Evolutionary conservation across 768 basidiomycete species (phyloP).

Genomic region (Serendipita sp.): DNA sequence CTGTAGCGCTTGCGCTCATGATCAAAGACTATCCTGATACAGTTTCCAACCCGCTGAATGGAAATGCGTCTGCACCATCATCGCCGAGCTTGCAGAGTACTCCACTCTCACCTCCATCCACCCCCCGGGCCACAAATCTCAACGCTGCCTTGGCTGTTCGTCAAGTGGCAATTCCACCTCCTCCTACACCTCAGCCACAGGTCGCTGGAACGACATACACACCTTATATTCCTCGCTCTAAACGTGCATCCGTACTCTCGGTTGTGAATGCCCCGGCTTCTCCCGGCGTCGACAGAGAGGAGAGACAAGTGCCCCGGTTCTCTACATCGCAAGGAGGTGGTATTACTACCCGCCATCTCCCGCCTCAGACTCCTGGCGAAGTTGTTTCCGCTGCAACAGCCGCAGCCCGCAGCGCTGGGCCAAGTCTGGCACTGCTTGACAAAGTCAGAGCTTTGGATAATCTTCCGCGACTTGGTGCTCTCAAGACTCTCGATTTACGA

Average conservation of each 20-base stretch:
- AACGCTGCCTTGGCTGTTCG: conserved; percentile 36
- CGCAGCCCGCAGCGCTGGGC: conserved; percentile 20
- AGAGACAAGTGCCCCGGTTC: conserved; percentile 40
- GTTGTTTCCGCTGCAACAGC: conserved; percentile 2
- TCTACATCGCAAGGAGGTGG: conserved; percentile 38
- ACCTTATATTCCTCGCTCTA: conserved; percentile 59
- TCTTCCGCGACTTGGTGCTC: conserved; percentile 65
- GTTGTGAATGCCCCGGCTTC: conserved; percentile 11
- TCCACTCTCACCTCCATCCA: conserved; percentile 15
- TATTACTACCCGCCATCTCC: conserved; percentile 30
- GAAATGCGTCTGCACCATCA: conserved; percentile 11
- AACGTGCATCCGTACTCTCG: conserved; percentile 21
- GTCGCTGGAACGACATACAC: conserved; percentile 47
- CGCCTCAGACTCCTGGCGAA: not conserved
- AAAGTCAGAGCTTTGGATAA: conserved; percentile 83
- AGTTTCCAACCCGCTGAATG: conserved; percentile 22
- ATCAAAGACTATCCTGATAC: conserved; percentile 90
- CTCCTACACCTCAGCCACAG: not conserved
- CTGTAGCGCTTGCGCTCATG: conserved; percentile 87
- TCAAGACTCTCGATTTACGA: conserved; percentile 79
- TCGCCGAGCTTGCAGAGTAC: conserved; percentile 18
- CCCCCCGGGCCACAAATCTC: conserved; percentile 26
- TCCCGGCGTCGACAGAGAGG: conserved; percentile 9
- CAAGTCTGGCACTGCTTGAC: conserved; percentile 64
- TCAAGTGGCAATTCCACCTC: conserved; percentile 23